Conservation (phyloP, 768 basidiomycete species). For the Boletus rufocinnamomeus region DNA sequence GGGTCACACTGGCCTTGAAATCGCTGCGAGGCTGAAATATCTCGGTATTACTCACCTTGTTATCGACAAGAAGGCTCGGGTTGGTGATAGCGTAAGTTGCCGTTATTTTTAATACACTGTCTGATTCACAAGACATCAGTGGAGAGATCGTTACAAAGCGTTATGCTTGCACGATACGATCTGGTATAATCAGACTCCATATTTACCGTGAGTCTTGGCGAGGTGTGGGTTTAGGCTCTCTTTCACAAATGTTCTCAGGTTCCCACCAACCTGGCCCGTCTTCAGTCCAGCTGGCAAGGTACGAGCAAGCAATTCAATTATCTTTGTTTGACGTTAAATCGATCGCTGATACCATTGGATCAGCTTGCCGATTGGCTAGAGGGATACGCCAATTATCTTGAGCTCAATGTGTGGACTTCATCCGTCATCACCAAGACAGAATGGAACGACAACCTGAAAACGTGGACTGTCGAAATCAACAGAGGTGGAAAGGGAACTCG, state of each 20-base stretch:
- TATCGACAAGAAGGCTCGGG: conserved; percentile 53
- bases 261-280: conserved; percentile 58
- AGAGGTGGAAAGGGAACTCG: conserved; percentile 36
- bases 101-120: no score
- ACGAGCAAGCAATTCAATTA: not conserved
- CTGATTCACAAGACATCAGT: conserved; percentile 28
- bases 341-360: not conserved
- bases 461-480: conserved; percentile 48
- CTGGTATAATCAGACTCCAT: conserved; percentile 59
- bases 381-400: conserved; percentile 56
- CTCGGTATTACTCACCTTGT: conserved; percentile 56
- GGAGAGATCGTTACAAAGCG: conserved; percentile 60
- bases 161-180: conserved; percentile 56
- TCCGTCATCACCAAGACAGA: conserved; percentile 41
- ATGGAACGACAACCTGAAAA: conserved; percentile 40
- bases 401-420: conserved; percentile 65
- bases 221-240: not conserved
- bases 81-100: conserved; percentile 47
- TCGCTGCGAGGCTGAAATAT: conserved; percentile 65
- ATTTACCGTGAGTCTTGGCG: conserved; percentile 43
- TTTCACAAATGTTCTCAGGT: conserved; percentile 35
- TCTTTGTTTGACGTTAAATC: not conserved
- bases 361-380: conserved; percentile 72
- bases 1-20: conserved; percentile 66
- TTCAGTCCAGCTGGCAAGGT: conserved; percentile 54